These are phyloP conservation scores for Trichoderma citrinoviride DNA, from an alignment of 2,329 filamentous ascomycete genomes.

Conservation along the genomic window DNA sequence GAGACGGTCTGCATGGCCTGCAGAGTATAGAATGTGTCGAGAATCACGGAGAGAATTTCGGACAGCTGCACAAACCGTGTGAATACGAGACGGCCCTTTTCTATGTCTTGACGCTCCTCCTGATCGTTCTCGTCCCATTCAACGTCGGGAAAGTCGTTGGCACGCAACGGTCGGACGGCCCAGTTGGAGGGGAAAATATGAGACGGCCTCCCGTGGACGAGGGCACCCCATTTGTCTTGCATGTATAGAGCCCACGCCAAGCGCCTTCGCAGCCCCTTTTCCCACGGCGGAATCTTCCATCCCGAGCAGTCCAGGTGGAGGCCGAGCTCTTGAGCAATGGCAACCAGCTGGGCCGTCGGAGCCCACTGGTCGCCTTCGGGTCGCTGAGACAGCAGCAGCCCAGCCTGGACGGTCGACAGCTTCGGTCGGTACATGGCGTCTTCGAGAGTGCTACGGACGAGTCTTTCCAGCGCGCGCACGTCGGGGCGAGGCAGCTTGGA, in stretches of 20 bases:
- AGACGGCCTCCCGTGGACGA: constrained; percentile 81
- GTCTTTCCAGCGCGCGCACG: constrained; percentile 67
- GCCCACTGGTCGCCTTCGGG: constrained; percentile 79
- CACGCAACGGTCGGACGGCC: constrained; percentile 66
- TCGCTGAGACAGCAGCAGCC: constrained; percentile 69
- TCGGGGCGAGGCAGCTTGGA: constrained; percentile 65
- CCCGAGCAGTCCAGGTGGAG: constrained; percentile 81
- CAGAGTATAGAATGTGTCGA: constrained; percentile 79
- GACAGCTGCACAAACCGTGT: constrained; percentile 73
- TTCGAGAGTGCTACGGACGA: constrained; percentile 69
- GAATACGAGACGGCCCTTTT: constrained; percentile 68
- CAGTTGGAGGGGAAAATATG: constrained; percentile 69
- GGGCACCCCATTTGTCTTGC: constrained; percentile 88
- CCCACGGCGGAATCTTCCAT: constrained; percentile 88
- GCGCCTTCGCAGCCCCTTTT: constrained; percentile 78
- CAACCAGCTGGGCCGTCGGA: constrained; percentile 81
- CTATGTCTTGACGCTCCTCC: constrained; percentile 63
- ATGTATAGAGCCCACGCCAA: constrained; percentile 90
- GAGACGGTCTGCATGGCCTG: constrained; percentile 68
- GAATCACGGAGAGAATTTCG: constrained; percentile 72
- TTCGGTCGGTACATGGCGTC: constrained; percentile 81
- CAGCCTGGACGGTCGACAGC: constrained; percentile 75
- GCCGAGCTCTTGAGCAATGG: constrained; percentile 81
- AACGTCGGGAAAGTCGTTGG: constrained; percentile 70
- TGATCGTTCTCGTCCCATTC: constrained; percentile 61